Percentiles rank a stretch among this genome's conserved stretches.
These are phyloP conservation scores for Fomes fomentarius DNA, from an alignment of 1,284 basidiomycete species.

Conservation along the genomic window DNA sequence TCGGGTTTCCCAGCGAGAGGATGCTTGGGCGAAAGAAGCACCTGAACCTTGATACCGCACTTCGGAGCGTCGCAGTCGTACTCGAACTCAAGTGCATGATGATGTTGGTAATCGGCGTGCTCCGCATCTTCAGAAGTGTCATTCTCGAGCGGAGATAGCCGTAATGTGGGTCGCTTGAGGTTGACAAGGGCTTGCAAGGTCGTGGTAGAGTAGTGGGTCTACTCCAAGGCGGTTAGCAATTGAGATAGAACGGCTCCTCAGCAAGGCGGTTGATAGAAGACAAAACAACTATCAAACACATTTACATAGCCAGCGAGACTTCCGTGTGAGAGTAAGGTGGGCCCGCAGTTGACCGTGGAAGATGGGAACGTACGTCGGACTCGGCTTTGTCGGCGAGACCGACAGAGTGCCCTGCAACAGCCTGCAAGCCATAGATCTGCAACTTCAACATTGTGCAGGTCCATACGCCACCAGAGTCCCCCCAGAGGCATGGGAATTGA, in stretches of 20 bases:
- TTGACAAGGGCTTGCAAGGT: conserved; percentile 91
- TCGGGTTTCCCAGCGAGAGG: conserved; percentile 45
- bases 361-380: no score
- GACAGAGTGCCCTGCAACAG: neutral
- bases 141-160: conserved; percentile 63
- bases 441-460: no score
- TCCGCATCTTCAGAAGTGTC: conserved; percentile 47
- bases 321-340: neutral
- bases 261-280: no score
- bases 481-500: no score
- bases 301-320: neutral
- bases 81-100: conserved; percentile 84
- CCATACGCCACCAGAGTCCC: no score
- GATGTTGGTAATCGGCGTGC: conserved; percentile 50
- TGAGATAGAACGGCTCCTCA: no score
- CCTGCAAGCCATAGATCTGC: neutral
- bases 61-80: conserved; percentile 88
- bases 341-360: conserved; percentile 1
- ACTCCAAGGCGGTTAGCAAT: neutral
- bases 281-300: no score
- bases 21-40: conserved; percentile 66
- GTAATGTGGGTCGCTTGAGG: conserved; percentile 83
- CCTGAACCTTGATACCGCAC: conserved; percentile 76
- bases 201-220: conserved; percentile 83
- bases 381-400: neutral